phyloP scores from a whole-genome alignment of 768 basidiomycete genomes.

The Psilocybe sp. region DNA sequence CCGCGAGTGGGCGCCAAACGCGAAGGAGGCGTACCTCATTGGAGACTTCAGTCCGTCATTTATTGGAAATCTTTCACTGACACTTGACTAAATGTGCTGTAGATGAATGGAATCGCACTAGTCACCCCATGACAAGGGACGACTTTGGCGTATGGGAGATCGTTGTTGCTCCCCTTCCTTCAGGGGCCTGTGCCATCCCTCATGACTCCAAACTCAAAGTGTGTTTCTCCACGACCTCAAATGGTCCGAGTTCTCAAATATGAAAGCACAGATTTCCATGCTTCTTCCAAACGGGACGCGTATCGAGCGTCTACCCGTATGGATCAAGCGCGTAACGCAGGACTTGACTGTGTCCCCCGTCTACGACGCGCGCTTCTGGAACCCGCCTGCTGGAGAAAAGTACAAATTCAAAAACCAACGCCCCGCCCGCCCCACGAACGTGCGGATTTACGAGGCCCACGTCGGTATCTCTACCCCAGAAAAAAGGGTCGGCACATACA shows the following conservation, averaged over 20 bases:
- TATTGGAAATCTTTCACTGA: not conserved
- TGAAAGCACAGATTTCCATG: constrained; percentile 76
- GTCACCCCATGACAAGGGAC: constrained; percentile 85
- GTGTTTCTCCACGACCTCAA: constrained; percentile 9
- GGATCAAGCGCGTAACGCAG: constrained; percentile 95
- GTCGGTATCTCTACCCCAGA: constrained; percentile 95
- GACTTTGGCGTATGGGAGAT: constrained; percentile 91
- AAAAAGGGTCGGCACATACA: constrained; percentile 87
- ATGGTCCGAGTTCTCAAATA: not conserved
- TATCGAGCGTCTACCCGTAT: constrained; percentile 90
- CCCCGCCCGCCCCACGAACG: constrained; percentile 61
- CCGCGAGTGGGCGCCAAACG: constrained; percentile 96
- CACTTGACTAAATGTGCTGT: constrained; percentile 7
- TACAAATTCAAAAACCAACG: constrained; percentile 83
- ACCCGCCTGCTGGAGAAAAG: constrained; percentile 68
- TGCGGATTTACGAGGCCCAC: constrained; percentile 95
- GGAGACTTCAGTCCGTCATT: constrained; percentile 91
- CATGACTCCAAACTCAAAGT: constrained; percentile 97
- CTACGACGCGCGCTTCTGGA: constrained; percentile 99
- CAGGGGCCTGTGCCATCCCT: constrained; percentile 78
- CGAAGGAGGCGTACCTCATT: constrained; percentile 75
- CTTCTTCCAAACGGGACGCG: constrained; percentile 72
- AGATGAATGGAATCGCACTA: constrained; percentile 87
- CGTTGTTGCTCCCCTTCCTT: constrained; percentile 59
- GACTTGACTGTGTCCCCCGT: constrained; percentile 85